Conservation (phyloP, 139 green algal species). For the Tetraselmis chui region DNA sequence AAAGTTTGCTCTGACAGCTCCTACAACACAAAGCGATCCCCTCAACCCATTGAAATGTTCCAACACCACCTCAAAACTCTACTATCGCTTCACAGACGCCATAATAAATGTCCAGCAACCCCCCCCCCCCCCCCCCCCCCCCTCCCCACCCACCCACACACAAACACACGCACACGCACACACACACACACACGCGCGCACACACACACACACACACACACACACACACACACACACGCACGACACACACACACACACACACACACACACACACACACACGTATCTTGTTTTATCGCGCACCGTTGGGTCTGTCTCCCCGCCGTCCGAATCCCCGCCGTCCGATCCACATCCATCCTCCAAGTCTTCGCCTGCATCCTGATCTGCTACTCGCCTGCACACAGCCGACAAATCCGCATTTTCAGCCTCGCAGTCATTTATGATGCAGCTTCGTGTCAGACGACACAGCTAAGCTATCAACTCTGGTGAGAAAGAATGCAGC, state of each 20-base stretch:
- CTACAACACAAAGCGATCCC: neutral
- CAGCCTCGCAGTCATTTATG: no score
- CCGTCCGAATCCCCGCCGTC: neutral
- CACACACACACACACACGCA: no score
- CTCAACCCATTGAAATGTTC: no score
- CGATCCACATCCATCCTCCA: neutral
- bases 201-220: no score
- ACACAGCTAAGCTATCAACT: no score
- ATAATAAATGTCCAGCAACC: neutral
- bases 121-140: no score
- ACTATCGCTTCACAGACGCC: neutral
- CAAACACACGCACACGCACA: no score
- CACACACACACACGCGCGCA: no score
- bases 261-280: no score
- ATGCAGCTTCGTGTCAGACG: neutral
- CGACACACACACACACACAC: no score
- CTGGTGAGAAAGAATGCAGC: neutral
- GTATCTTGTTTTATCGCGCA: neutral
- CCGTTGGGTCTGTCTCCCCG: neutral
- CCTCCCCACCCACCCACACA: no score
- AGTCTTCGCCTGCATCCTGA: neutral
- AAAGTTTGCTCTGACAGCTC: slow-evolving; percentile 31
- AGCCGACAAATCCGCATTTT: neutral
- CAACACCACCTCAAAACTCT: no score
- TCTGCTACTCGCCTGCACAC: neutral